Conservation (phyloP, 306 rosid species). For the Vicia faba region DNA sequence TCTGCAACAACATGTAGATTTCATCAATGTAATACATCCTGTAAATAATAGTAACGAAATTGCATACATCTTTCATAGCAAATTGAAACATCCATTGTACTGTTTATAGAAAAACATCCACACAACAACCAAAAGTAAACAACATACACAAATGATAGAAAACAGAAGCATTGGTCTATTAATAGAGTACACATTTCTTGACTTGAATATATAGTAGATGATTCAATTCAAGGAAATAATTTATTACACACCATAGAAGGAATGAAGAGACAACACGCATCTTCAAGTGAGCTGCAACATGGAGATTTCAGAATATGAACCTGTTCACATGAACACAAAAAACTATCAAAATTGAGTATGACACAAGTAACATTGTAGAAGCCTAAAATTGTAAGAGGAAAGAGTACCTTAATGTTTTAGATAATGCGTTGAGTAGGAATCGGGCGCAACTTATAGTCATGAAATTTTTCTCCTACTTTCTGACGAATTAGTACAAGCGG, state of each 20-base stretch:
- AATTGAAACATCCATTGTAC: neutral
- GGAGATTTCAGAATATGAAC: neutral
- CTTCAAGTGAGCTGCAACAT: neutral
- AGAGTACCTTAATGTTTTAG: neutral
- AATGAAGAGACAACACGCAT: neutral
- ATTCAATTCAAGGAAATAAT: neutral
- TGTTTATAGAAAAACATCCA: neutral
- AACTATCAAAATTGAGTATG: neutral
- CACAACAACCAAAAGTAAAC: neutral
- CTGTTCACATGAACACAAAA: constrained; percentile 2
- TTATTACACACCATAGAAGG: neutral
- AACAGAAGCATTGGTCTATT: neutral
- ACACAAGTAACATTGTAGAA: neutral
- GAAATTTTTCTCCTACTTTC: neutral
- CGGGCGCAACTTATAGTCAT: neutral
- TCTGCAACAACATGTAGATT: neutral
- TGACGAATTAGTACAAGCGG: neutral
- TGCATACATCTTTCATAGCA: neutral
- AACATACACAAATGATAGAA: neutral
- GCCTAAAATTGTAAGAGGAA: neutral
- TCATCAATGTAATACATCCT: neutral
- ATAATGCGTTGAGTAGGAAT: neutral
- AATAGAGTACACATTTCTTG: constrained; percentile 1
- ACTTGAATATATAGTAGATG: neutral
- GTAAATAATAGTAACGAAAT: neutral